Conservation (phyloP, 2,329 filamentous ascomycete genomes). For the Phoma sp. region DNA sequence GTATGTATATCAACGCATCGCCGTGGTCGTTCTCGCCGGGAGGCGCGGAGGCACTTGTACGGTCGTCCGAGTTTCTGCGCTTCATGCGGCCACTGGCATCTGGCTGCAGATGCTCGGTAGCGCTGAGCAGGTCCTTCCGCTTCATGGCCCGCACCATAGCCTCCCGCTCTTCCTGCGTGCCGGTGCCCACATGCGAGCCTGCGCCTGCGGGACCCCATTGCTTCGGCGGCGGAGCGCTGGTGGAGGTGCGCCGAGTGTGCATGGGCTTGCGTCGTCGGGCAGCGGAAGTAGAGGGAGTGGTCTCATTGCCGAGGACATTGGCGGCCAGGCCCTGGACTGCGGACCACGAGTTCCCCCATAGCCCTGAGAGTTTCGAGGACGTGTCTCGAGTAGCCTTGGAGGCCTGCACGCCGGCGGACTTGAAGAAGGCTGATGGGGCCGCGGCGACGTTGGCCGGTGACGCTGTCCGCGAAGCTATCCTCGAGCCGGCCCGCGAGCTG, state of each 20-base stretch:
- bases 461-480: constrained; percentile 48
- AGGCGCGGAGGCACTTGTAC: constrained; percentile 54
- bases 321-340: constrained; percentile 59
- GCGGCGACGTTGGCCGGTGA: constrained; percentile 43
- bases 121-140: constrained; percentile 56
- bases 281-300: constrained; percentile 22
- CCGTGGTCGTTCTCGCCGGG: constrained; percentile 67
- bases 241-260: constrained; percentile 41
- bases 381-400: constrained; percentile 32
- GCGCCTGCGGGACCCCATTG: constrained; percentile 57
- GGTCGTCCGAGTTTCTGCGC: constrained; percentile 73
- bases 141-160: constrained; percentile 58
- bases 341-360: constrained; percentile 59
- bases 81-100: constrained; percentile 63
- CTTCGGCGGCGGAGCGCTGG: constrained; percentile 50
- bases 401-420: constrained; percentile 31
- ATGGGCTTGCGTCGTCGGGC: constrained; percentile 42
- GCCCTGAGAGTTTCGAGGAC: constrained; percentile 48
- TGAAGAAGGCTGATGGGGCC: constrained; percentile 38
- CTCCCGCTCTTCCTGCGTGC: constrained; percentile 56
- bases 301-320: constrained; percentile 56
- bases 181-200: constrained; percentile 51
- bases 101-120: constrained; percentile 49
- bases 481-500: constrained; percentile 51
- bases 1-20: constrained; percentile 87